Evolutionary conservation across 2,329 filamentous ascomycete species (phyloP).

Genomic region (Neurospora sp.): DNA sequence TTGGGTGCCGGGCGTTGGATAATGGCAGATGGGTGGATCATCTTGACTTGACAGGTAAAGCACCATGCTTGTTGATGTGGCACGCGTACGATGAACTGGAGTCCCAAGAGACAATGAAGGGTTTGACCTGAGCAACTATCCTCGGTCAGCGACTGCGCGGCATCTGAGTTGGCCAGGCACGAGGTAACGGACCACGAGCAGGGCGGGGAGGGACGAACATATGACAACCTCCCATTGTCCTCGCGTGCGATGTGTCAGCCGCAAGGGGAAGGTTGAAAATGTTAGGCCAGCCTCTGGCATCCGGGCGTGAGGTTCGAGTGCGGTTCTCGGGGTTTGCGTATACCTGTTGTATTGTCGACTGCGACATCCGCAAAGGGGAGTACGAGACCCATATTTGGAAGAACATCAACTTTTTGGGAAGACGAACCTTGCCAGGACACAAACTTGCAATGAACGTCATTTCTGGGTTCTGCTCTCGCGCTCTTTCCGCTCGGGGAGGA

Average conservation of each 20-base stretch:
- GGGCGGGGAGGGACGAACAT: background rate
- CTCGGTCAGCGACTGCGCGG: background rate
- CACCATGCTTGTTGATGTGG: background rate
- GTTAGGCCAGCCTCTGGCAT: background rate
- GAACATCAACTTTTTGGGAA: background rate
- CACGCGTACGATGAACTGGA: background rate
- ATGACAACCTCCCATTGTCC: background rate
- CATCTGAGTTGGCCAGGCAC: constrained; percentile 3
- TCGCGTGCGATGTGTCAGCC: background rate
- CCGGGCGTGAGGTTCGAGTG: background rate
- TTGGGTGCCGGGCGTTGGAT: background rate
- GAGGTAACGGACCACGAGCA: background rate
- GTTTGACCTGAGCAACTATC: background rate
- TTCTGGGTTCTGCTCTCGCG: background rate
- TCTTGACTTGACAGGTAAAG: background rate
- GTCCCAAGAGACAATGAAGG: background rate
- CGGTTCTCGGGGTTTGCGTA: background rate
- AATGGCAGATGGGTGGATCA: background rate
- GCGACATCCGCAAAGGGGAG: background rate
- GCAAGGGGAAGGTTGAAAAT: background rate
- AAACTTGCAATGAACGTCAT: background rate
- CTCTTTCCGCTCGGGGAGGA: background rate
- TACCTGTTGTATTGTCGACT: background rate
- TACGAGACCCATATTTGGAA: background rate
- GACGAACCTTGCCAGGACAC: background rate